A percentile compares a stretch with the other conserved stretches of the same genome.
phyloP scores from a whole-genome alignment of 768 basidiomycete species.

The Baorangia bicolor region DNA sequence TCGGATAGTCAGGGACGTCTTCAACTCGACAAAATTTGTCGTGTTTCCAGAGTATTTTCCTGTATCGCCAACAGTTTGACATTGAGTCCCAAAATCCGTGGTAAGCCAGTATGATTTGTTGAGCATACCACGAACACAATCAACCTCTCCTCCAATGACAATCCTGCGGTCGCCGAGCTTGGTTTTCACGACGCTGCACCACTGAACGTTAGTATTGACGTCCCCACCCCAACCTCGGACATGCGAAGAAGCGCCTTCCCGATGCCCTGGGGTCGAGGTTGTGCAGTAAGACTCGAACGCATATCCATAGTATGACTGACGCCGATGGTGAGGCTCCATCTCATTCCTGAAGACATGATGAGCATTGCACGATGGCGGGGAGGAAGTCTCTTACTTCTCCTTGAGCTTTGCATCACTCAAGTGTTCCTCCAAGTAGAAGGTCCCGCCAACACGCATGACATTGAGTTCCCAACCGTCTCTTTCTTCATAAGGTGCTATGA shows the following conservation, averaged over 20 bases:
- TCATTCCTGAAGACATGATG: constrained; percentile 48
- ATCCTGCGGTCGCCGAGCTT: constrained; percentile 71
- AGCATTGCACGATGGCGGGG: not conserved
- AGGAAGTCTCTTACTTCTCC: constrained; percentile 54
- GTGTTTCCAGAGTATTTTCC: constrained; percentile 61
- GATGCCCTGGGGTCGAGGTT: constrained; percentile 29
- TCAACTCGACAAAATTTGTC: constrained; percentile 78
- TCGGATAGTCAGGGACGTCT: constrained; percentile 76
- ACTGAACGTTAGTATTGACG: constrained; percentile 86
- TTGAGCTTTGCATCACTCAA: constrained; percentile 52
- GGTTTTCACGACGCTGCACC: constrained; percentile 88
- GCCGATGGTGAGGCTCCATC: constrained; percentile 59
- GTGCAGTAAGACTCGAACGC: constrained; percentile 91
- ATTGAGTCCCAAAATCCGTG: not conserved
- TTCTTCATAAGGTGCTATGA: constrained; percentile 82
- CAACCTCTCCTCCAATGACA: constrained; percentile 87
- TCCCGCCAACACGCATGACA: constrained; percentile 71
- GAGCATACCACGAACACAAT: constrained; percentile 73
- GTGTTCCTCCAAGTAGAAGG: constrained; percentile 76
- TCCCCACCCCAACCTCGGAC: constrained; percentile 69
- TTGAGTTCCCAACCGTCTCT: constrained; percentile 80
- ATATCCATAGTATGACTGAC: constrained; percentile 80
- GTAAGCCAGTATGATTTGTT: not conserved
- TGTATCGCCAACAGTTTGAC: constrained; percentile 26
- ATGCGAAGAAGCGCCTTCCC: constrained; percentile 24